Evolutionary conservation across 768 basidiomycete genomes (phyloP).

Genomic region (Cyclocybe cylindracea): DNA sequence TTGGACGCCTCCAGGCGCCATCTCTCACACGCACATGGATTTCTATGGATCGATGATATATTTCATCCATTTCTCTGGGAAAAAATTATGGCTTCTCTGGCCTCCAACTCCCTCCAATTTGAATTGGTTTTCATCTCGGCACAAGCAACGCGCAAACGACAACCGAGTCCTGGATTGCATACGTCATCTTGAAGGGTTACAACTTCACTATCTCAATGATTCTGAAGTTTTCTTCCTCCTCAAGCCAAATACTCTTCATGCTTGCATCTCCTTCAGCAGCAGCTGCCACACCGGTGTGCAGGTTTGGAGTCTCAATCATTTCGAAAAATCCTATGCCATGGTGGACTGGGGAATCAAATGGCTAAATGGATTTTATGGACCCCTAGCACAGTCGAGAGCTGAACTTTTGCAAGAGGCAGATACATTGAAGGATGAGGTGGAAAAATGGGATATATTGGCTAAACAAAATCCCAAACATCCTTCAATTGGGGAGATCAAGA

Average conservation of each 20-base stretch:
- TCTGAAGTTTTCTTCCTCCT: background rate
- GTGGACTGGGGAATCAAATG: background rate
- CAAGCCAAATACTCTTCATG: constrained; percentile 4
- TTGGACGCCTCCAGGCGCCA: background rate
- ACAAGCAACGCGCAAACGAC: background rate
- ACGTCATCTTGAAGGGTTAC: background rate
- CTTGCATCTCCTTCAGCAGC: constrained; percentile 1
- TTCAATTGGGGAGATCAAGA: too few species aligned
- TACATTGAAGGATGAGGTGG: too few species aligned
- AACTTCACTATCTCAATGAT: background rate
- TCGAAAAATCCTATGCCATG: background rate
- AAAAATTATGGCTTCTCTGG: constrained; percentile 7
- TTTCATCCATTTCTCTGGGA: constrained; percentile 5
- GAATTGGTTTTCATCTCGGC: background rate
- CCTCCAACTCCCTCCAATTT: background rate
- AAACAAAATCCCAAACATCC: too few species aligned
- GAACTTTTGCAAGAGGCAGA: too few species aligned
- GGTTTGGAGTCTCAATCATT: background rate
- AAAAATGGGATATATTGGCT: too few species aligned
- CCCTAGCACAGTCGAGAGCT: too few species aligned
- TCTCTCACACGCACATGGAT: constrained; percentile 5
- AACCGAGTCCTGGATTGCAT: background rate
- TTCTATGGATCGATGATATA: constrained; percentile 2
- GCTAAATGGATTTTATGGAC: too few species aligned
- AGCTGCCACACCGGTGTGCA: background rate